Base-by-base conservation (phyloP, 1,284 basidiomycete genomes). In the Mycosarcoma mackinlayi region DNA sequence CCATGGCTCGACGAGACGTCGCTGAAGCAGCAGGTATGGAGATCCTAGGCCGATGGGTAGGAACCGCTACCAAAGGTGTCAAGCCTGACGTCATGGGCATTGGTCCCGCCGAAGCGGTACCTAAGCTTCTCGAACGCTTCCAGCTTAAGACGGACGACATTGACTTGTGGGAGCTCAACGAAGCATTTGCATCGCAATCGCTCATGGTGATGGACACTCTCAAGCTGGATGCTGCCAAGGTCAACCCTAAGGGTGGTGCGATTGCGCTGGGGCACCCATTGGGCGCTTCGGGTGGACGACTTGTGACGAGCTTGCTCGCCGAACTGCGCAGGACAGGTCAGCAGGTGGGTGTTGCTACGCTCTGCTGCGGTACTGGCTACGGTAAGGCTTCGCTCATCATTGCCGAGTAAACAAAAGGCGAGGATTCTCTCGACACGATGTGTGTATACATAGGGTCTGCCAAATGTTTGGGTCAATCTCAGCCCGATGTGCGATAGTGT, bases 171-270 rank as follows among this genome's bases (percentile, higher is more conserved):
- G 80, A 82, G 60, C 49, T 82, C 45, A 82, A 82, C 55, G 80
- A 80, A 50, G 80, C 80, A 23, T 82, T 82, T 47, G 80, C 80
- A 10, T 78, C 76, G 25, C 79, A 82, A 52, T 65, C 73, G 33
- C 55, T 80, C 18, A 78, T 77, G 79, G 71, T 69, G 27, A 70
- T 77, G 50, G 78, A 77, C 37, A 69, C 69, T 37, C 71, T 82
- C 54, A 64, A 67, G 25, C 54, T 82, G 24, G 65, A 72, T 19
- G 53, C 48, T 7, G 45, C 44, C 16, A 76, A 75, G 51, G 77
- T 82, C 19, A 82, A 82, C 57, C 74, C 73, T 16, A 80, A 80
- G 49, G 80, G 80, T n/a, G 80, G 80, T 19, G 80, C 80, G 11
- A 82, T 82, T 33, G 79, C 79, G 10, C 55, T 82, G 19, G 80